These are phyloP conservation scores for Albatrellus ellisii DNA, from an alignment of 768 basidiomycete genomes.

Conservation along the genomic window DNA sequence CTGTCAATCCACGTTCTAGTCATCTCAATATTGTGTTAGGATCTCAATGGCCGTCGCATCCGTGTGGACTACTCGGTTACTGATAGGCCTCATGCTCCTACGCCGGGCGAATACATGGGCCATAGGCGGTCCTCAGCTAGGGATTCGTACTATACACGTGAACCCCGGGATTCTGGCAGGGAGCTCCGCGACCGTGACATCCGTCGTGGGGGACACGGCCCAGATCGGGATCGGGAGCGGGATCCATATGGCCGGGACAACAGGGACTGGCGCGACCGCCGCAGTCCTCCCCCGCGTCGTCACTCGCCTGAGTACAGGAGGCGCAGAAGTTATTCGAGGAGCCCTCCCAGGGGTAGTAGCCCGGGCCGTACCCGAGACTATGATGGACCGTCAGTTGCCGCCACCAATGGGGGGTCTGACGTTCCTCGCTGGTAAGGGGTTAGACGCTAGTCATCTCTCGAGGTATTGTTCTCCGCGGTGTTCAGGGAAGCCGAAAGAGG, in stretches of 20 bases:
- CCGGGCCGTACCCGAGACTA: slow-evolving; percentile 30
- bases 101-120: slow-evolving; percentile 97
- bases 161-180: slow-evolving; percentile 24
- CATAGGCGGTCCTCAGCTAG: slow-evolving; percentile 49
- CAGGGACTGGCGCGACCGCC: slow-evolving; percentile 70
- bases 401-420: slow-evolving; percentile 27
- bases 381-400: slow-evolving; percentile 26
- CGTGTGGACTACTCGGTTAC: slow-evolving; percentile 97
- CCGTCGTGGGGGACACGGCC: slow-evolving; percentile 28
- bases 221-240: slow-evolving; percentile 36
- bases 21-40: slow-evolving; percentile 30
- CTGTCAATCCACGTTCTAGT: slow-evolving; percentile 1
- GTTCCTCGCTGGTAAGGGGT: slow-evolving; percentile 49
- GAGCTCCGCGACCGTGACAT: slow-evolving; percentile 32
- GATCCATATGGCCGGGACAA: slow-evolving; percentile 54
- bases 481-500: slow-evolving; percentile 12
- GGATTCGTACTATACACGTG: slow-evolving; percentile 23
- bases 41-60: slow-evolving; percentile 89
- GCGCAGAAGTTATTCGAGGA: slow-evolving; percentile 68
- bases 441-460: slow-evolving; percentile 14
- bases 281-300: slow-evolving; percentile 53
- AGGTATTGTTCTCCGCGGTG: background rate
- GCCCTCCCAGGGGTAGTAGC: slow-evolving; percentile 64
- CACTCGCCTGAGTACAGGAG: slow-evolving; percentile 70
- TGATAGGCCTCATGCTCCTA: slow-evolving; percentile 86